These are phyloP conservation scores for Castanea crenata DNA, from an alignment of 306 rosid genomes.

Conservation along the genomic window DNA sequence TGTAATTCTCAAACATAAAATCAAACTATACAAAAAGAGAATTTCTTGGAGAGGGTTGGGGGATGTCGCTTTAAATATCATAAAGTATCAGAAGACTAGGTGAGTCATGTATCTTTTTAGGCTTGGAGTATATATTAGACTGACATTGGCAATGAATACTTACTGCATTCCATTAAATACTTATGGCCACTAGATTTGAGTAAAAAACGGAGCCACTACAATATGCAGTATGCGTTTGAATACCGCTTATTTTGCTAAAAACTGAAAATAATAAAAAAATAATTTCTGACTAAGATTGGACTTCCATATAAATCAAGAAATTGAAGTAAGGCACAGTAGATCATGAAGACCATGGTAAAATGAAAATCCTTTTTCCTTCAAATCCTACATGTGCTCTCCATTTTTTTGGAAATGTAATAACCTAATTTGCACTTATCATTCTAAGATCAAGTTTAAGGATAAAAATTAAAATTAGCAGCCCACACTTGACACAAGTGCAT, in stretches of 20 bases:
- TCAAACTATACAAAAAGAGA: background rate
- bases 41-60: background rate
- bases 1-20: background rate
- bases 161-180: background rate
- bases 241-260: too few species aligned
- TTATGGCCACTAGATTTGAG: background rate
- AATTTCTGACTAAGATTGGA: background rate
- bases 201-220: background rate
- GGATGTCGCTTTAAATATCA: background rate
- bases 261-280: too few species aligned
- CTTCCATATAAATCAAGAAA: background rate
- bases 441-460: background rate
- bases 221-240: background rate
- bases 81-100: background rate
- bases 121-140: background rate
- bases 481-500: background rate
- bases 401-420: background rate
- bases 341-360: background rate
- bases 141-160: background rate
- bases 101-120: too few species aligned
- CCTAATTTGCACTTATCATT: background rate
- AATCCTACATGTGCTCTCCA: background rate
- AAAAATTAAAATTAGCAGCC: background rate
- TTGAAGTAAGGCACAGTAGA: background rate
- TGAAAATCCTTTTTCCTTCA: background rate